phyloP scores from a whole-genome alignment of 1,139 yeast species.

The Taiozyma sp. region DNA sequence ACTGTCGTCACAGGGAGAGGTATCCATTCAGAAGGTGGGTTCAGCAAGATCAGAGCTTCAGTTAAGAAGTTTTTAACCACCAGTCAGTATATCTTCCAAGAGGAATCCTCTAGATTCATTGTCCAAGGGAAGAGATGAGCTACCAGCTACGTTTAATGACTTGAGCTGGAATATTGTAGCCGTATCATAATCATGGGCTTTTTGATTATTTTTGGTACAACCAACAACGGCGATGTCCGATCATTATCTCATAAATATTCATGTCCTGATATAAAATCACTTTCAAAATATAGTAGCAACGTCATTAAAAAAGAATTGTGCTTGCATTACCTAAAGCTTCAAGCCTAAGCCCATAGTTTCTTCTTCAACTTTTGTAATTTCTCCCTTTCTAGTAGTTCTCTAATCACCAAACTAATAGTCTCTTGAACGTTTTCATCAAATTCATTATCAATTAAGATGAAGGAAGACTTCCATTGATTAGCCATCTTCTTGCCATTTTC shows the following conservation, averaged over 20 bases:
- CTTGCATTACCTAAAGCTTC: neutral
- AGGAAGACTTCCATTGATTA: conserved; percentile 57
- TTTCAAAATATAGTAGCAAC: neutral
- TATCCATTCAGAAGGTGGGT: conserved; percentile 48
- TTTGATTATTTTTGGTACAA: neutral
- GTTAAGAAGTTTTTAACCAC: conserved; percentile 32
- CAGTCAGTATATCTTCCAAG: conserved; percentile 35
- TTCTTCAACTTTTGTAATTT: conserved; percentile 26
- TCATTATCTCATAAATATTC: neutral
- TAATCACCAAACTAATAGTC: conserved; percentile 47
- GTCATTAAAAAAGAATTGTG: neutral
- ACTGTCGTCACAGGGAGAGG: conserved; percentile 54
- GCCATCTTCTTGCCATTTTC: conserved; percentile 55
- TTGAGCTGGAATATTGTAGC: no score
- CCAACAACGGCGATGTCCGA: neutral
- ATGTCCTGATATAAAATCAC: neutral
- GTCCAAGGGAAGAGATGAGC: neutral
- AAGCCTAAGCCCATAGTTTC: neutral
- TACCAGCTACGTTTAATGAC: no score
- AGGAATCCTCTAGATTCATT: conserved; percentile 18
- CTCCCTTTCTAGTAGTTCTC: conserved; percentile 51
- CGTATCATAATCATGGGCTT: no score
- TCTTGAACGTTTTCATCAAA: conserved; percentile 48
- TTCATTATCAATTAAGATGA: conserved; percentile 52
- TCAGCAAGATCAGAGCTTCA: conserved; percentile 35